Evolutionary conservation across 805 yeast genomes (phyloP).

Genomic region (Kazachstania martiniae): DNA sequence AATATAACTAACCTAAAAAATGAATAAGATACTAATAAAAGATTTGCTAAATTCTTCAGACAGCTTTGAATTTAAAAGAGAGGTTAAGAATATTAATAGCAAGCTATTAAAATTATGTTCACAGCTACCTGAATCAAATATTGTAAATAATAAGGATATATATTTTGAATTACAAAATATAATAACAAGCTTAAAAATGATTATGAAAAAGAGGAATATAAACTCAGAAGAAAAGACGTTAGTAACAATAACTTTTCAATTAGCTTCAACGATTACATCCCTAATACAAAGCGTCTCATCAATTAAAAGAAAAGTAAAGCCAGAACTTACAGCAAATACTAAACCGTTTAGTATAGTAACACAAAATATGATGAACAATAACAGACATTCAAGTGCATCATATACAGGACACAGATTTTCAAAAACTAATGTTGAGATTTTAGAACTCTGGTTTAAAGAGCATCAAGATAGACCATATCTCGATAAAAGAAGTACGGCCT

Average conservation of each 20-base stretch:
- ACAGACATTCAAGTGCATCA: constrained; percentile 4
- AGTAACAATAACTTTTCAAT: constrained; percentile 6
- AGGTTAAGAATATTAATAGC: constrained; percentile 6
- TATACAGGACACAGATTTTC: constrained; percentile 16
- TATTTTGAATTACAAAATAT: constrained; percentile 5
- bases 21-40: constrained; percentile 14
- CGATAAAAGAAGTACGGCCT: constrained; percentile 5
- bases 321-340: not conserved
- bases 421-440: constrained; percentile 5
- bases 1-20: constrained; percentile 1
- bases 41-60: constrained; percentile 12
- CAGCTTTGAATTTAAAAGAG: constrained; percentile 2
- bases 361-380: constrained; percentile 8
- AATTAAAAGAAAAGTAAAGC: not conserved
- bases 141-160: not conserved
- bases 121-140: constrained; percentile 2
- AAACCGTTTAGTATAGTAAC: constrained; percentile 9
- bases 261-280: constrained; percentile 5
- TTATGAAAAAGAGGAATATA: constrained; percentile 1
- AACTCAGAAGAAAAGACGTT: constrained; percentile 4
- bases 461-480: constrained; percentile 14
- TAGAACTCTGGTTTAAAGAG: constrained; percentile 12
- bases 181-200: constrained; percentile 1
- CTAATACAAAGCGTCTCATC: constrained; percentile 3
- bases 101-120: constrained; percentile 7